phyloP scores from a whole-genome alignment of 1,284 basidiomycete species.

The Leccinum pallidistipes region DNA sequence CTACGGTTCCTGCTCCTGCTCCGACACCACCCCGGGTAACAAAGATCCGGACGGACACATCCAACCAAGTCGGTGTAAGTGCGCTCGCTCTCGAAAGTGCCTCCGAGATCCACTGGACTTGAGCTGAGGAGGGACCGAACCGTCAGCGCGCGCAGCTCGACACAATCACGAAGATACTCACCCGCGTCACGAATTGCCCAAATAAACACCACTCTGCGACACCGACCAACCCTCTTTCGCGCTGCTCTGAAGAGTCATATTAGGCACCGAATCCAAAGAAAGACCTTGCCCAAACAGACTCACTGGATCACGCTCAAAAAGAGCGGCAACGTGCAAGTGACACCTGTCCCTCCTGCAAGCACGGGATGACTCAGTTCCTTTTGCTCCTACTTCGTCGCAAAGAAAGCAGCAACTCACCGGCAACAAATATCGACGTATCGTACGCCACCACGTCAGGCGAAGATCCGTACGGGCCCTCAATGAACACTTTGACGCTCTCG shows the following conservation, averaged over 20 bases:
- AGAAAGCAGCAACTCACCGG: slow-evolving; percentile 27
- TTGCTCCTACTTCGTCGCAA: neutral
- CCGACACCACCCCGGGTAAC: slow-evolving; percentile 26
- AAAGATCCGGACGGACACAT: slow-evolving; percentile 36
- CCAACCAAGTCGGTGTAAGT: slow-evolving; percentile 24
- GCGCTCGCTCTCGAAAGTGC: slow-evolving; percentile 27
- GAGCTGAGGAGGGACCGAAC: slow-evolving; percentile 14
- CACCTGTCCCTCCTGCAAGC: slow-evolving; percentile 40
- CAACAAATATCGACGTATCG: slow-evolving; percentile 40
- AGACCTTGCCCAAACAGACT: slow-evolving; percentile 6
- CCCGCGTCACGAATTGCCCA: slow-evolving; percentile 41
- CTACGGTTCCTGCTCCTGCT: neutral
- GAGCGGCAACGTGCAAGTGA: slow-evolving; percentile 42
- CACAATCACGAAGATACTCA: slow-evolving; percentile 17
- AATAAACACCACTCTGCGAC: slow-evolving; percentile 37
- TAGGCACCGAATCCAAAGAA: neutral
- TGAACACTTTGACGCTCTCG: slow-evolving; percentile 32
- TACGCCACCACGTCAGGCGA: slow-evolving; percentile 38
- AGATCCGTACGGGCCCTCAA: slow-evolving; percentile 48
- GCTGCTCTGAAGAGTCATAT: slow-evolving; percentile 24
- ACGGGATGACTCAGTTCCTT: neutral
- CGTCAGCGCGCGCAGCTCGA: neutral
- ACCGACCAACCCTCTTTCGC: slow-evolving; percentile 20
- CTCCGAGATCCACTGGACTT: slow-evolving; percentile 38
- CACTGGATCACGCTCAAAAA: slow-evolving; percentile 42